Evolutionary conservation across 495 filamentous ascomycete species (phyloP).

Genomic region (Letharia columbiana): DNA sequence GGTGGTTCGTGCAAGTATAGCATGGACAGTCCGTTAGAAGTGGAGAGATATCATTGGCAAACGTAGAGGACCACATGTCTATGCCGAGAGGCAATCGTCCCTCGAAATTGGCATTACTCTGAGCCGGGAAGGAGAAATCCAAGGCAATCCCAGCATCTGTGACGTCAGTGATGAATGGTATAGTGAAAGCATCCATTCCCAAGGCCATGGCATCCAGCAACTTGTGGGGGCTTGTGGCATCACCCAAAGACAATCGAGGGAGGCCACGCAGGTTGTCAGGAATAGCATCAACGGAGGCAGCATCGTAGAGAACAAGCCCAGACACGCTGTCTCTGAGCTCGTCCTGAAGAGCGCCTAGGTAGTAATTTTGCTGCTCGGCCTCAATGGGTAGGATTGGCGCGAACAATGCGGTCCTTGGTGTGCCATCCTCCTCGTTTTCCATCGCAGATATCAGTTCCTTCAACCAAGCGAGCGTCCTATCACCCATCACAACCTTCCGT

Average conservation of each 20-base stretch:
- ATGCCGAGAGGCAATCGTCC: conserved; percentile 51
- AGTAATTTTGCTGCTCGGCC: conserved; percentile 65
- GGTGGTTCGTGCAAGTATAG: conserved; percentile 77
- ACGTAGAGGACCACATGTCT: conserved; percentile 58
- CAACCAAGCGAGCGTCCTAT: conserved; percentile 70
- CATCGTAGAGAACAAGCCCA: conserved; percentile 76
- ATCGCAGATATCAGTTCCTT: conserved; percentile 42
- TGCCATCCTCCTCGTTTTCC: conserved; percentile 30
- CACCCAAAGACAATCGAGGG: conserved; percentile 64
- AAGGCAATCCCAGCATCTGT: conserved; percentile 86
- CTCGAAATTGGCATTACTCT: conserved; percentile 19
- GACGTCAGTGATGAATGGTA: conserved; percentile 60
- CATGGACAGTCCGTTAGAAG: conserved; percentile 58
- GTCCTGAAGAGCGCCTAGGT: conserved; percentile 55
- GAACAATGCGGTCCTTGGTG: conserved; percentile 47
- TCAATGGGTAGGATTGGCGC: conserved; percentile 67
- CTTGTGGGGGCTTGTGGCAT: conserved; percentile 59
- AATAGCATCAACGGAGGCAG: conserved; percentile 58
- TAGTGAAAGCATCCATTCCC: conserved; percentile 70
- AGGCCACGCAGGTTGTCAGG: conserved; percentile 47
- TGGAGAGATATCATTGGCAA: conserved; percentile 51
- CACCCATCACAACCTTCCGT: conserved; percentile 71
- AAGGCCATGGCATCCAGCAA: conserved; percentile 62
- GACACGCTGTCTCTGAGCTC: conserved; percentile 49
- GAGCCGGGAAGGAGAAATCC: conserved; percentile 64